A percentile compares a stretch with the other conserved stretches of the same genome.
Evolutionary conservation across 139 green algal genomes (phyloP).

Genomic region (Zygnema cylindricum): DNA sequence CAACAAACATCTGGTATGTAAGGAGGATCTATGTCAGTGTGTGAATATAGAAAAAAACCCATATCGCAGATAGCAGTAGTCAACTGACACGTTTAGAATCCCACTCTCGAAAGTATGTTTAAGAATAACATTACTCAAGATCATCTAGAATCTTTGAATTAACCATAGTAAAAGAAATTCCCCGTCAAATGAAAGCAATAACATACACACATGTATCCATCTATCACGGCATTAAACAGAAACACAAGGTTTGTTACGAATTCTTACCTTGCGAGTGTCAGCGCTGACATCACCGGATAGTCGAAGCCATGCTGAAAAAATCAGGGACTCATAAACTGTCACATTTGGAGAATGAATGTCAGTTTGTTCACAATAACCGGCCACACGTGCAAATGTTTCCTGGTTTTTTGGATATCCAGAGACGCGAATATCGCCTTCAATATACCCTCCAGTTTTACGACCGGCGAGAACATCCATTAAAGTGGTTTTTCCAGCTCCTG

Average conservation of each 20-base stretch:
- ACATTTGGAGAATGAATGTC: constrained; percentile 58
- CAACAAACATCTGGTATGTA: too few species aligned
- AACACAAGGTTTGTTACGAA: background rate
- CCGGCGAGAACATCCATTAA: constrained; percentile 59
- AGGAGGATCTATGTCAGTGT: too few species aligned
- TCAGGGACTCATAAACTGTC: constrained; percentile 73
- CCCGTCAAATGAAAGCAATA: too few species aligned
- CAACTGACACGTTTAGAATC: too few species aligned
- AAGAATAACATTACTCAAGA: too few species aligned
- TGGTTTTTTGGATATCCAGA: constrained; percentile 70
- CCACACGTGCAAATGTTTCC: constrained; percentile 70
- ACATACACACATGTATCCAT: too few species aligned
- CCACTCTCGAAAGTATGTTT: too few species aligned
- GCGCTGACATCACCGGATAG: constrained; percentile 55
- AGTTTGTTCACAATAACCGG: constrained; percentile 65
- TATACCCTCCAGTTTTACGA: constrained; percentile 55
- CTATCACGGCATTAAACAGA: too few species aligned
- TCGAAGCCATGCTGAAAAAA: constrained; percentile 75
- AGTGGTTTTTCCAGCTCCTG: constrained; percentile 59
- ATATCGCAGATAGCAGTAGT: too few species aligned
- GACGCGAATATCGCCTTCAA: constrained; percentile 71
- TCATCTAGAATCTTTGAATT: too few species aligned
- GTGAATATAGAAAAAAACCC: too few species aligned
- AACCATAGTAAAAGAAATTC: too few species aligned
- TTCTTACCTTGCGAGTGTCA: constrained; percentile 1